Evolutionary conservation across 495 filamentous ascomycete genomes (phyloP).

Genomic region (Daldinia caldariorum): DNA sequence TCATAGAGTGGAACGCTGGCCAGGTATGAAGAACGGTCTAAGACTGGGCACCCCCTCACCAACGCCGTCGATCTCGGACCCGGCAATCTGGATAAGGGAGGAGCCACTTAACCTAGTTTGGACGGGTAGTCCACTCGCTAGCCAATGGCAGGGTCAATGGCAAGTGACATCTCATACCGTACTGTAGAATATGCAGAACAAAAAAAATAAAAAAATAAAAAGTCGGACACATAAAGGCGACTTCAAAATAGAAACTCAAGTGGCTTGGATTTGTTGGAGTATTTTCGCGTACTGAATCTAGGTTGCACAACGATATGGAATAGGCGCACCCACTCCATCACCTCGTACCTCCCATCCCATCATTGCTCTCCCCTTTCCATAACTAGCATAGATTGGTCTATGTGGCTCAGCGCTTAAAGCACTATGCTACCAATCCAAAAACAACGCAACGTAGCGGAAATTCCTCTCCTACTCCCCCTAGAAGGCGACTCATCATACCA

Average conservation of each 20-base stretch:
- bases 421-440: constrained; percentile 1
- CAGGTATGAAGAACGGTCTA: constrained; percentile 12
- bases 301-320: constrained; percentile 30
- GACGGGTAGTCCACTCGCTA: neutral
- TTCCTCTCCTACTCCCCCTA: constrained; percentile 4
- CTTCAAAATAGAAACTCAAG: constrained; percentile 26
- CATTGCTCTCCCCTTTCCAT: constrained; percentile 10
- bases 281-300: constrained; percentile 12
- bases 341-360: constrained; percentile 22
- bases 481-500: neutral
- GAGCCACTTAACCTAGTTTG: constrained; percentile 30
- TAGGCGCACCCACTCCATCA: constrained; percentile 11
- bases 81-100: constrained; percentile 34
- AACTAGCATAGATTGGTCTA: constrained; percentile 26
- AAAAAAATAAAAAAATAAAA: neutral
- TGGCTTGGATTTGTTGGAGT: constrained; percentile 16
- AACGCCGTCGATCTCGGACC: constrained; percentile 28
- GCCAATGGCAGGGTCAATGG: constrained; percentile 16
- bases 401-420: constrained; percentile 13
- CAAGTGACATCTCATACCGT: neutral
- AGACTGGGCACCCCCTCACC: constrained; percentile 17
- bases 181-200: constrained; percentile 3
- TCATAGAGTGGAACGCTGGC: neutral
- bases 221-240: constrained; percentile 14
- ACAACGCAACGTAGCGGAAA: neutral